A percentile compares a stretch with the other conserved stretches of the same genome.
Evolutionary conservation across 2,329 filamentous ascomycete genomes (phyloP).

Genomic region (Tolypocladium ovalisporum): DNA sequence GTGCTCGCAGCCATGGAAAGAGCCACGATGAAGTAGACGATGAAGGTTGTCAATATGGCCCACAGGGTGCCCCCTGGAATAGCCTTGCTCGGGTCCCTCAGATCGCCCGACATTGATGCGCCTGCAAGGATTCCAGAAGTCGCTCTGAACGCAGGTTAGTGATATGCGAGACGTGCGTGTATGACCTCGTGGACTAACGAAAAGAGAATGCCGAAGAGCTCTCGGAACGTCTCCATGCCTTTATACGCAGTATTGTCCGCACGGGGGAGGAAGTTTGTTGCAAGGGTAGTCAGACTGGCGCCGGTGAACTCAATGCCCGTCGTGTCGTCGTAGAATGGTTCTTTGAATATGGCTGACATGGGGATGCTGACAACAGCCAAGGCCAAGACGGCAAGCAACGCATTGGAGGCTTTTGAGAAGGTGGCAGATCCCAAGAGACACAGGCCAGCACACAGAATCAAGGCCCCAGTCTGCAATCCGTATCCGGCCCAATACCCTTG

Average conservation of each 20-base stretch:
- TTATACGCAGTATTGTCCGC: slow-evolving; percentile 49
- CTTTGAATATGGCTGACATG: slow-evolving; percentile 57
- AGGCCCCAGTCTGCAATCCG: slow-evolving; percentile 59
- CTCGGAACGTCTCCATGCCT: slow-evolving; percentile 61
- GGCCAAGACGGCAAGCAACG: slow-evolving; percentile 58
- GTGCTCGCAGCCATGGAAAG: slow-evolving; percentile 68
- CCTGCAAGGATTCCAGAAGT: slow-evolving; percentile 54
- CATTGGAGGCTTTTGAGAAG: slow-evolving; percentile 73
- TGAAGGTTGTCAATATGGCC: slow-evolving; percentile 65
- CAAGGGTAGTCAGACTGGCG: slow-evolving; percentile 56
- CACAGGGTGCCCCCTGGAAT: slow-evolving; percentile 78
- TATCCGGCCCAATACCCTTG: slow-evolving; percentile 70
- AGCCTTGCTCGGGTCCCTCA: slow-evolving; percentile 70
- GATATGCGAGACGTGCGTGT: slow-evolving; percentile 11
- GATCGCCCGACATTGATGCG: slow-evolving; percentile 82
- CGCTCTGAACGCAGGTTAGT: slow-evolving; percentile 18
- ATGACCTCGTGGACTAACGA: slow-evolving; percentile 29
- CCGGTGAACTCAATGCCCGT: slow-evolving; percentile 69
- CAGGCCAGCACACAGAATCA: slow-evolving; percentile 61
- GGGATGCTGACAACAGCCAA: slow-evolving; percentile 74
- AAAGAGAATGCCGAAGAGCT: slow-evolving; percentile 79
- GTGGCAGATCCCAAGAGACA: slow-evolving; percentile 72
- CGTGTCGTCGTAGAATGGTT: slow-evolving; percentile 53
- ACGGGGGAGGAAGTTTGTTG: slow-evolving; percentile 64
- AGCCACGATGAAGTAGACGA: slow-evolving; percentile 66